Base-by-base conservation (phyloP, 2,329 filamentous ascomycete species). In the Colletotrichum musae region DNA sequence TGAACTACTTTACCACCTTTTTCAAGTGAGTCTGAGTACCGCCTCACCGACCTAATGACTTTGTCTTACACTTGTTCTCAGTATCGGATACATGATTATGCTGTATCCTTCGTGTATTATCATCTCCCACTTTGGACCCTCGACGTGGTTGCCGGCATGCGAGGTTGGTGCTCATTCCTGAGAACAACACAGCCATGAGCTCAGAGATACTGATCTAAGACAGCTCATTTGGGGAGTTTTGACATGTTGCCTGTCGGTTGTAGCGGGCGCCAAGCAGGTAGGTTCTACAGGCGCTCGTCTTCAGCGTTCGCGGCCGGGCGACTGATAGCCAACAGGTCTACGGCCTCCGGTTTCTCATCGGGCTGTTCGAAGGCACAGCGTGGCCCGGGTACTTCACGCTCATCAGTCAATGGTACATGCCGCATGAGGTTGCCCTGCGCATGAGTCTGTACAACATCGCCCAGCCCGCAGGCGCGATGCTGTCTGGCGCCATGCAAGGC, bases 401-500 rank as follows among this genome's bases (percentile, higher is more conserved):
- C 0, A 80, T 85, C 41, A 81, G 83, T 3, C 81, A 79, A 1
- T 85, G 83, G 83, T 85, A 85, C 68, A 75, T 77, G 72, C 61
- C 61, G 7, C 56, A 66, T 5, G 62, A 70, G 41, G 81, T 85
- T 0, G 88, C 86, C 64, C 88, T 89, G 71, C 82, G 88, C 7
- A 80, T 81, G 2, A 82, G 82, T 58, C 80, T 85, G 43, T 84
- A 85, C 73, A 81, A 84, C 59, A 81, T 86, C 0, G 85, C 83
- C n/a, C 85, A 86, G 13, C 85, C 83, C 2, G 79, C 88, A 0
- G 87, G 85, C 0, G 78, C 80, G 18, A 88, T 89, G 84, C 85
- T 89, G 58, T 86, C 85, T 15, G 87, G 87, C 1, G 89, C 87
- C 63, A 80, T 89, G 0, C 86, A 88, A 76, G 78, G 80, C 0